Percentiles rank a stretch among this genome's conserved stretches.
Conservation (phyloP, 2,329 filamentous ascomycete species). For the Beauveria bassiana region DNA sequence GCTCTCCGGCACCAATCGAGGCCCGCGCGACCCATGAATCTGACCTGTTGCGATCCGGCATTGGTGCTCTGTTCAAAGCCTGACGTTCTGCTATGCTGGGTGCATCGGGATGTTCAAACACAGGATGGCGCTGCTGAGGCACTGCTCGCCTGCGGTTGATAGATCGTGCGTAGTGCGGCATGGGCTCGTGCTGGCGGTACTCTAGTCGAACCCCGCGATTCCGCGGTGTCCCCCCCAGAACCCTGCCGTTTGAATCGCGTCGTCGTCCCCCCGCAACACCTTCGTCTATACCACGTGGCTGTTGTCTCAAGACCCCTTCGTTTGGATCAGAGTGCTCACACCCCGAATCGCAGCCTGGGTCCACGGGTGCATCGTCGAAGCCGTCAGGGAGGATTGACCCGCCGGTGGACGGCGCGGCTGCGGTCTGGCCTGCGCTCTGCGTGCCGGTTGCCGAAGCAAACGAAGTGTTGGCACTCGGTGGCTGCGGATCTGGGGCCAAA, state of each 20-base stretch:
- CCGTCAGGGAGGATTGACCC: constrained; percentile 23
- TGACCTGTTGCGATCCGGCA: background rate
- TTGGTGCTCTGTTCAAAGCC: background rate
- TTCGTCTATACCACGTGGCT: too few relatives aligned
- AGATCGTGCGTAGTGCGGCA: background rate
- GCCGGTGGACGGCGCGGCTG: constrained; percentile 23
- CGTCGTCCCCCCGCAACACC: too few relatives aligned
- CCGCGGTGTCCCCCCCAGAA: too few relatives aligned
- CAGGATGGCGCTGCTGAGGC: background rate
- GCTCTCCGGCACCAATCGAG: constrained; percentile 21
- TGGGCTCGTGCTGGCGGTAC: background rate
- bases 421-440: constrained; percentile 27
- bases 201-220: background rate
- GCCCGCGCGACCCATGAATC: constrained; percentile 21
- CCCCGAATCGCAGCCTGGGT: constrained; percentile 43
- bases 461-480: constrained; percentile 74
- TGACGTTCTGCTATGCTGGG: constrained; percentile 1
- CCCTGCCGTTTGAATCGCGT: too few relatives aligned
- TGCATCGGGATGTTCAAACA: background rate
- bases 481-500: constrained; percentile 71
- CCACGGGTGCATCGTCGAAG: constrained; percentile 25
- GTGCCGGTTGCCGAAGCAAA: constrained; percentile 57
- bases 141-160: background rate
- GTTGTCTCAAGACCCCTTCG: constrained; percentile 24
- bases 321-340: constrained; percentile 50